Conservation (phyloP, 306 rosid species). For the Medicago lupulina region DNA sequence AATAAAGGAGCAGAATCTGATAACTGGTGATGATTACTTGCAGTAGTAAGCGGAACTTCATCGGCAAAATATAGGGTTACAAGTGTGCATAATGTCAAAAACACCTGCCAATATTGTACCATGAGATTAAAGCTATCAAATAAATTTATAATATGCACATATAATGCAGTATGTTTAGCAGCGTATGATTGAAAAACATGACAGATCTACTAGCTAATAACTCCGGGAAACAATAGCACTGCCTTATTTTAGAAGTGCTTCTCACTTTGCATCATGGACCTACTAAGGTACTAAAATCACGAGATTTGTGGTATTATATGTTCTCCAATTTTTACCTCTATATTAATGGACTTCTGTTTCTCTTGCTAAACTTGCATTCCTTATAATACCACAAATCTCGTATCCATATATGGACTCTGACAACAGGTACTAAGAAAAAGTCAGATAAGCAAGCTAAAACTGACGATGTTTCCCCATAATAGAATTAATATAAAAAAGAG, state of each 20-base stretch:
- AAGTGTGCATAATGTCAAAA: constrained; percentile 80
- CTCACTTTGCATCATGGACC: neutral
- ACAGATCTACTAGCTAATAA: constrained; percentile 29
- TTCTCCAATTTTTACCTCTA: neutral
- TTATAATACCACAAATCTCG: neutral
- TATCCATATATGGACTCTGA: constrained; percentile 15
- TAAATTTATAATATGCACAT: neutral
- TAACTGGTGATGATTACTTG: constrained; percentile 52
- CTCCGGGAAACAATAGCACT: constrained; percentile 3
- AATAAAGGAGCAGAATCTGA: constrained; percentile 91
- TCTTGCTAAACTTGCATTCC: neutral
- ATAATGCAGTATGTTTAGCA: constrained; percentile 9
- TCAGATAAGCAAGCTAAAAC: constrained; percentile 16
- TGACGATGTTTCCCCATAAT: neutral
- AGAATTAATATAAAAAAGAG: neutral
- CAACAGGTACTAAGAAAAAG: neutral
- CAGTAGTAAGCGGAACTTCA: constrained; percentile 79
- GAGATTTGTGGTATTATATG: neutral
- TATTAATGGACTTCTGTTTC: neutral
- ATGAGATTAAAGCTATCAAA: constrained; percentile 36
- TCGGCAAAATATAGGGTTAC: constrained; percentile 90
- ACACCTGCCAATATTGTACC: constrained; percentile 64
- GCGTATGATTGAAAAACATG: constrained; percentile 21
- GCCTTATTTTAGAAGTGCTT: constrained; percentile 3
- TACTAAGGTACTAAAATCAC: neutral